Conservation (phyloP, 139 green algal genomes). For the Chlorella sp. region DNA sequence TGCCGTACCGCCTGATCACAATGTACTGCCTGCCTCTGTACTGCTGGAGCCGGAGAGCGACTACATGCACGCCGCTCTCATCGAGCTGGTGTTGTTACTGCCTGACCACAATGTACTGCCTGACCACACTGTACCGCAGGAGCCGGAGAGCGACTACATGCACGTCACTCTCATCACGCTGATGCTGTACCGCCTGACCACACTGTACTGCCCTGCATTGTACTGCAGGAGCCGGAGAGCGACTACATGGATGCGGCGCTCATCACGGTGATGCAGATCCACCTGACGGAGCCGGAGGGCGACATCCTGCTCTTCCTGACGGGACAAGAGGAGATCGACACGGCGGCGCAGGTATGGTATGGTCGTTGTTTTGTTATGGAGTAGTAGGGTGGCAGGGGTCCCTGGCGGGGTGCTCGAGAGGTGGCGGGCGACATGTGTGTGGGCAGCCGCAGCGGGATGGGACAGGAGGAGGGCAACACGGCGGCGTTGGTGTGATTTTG, state of each 20-base stretch:
- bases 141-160: not conserved
- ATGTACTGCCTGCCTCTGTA: not conserved
- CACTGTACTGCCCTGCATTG: not conserved
- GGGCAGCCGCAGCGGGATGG: too few relatives aligned
- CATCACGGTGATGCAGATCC: constrained; percentile 97
- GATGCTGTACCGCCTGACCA: not conserved
- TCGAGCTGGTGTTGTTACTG: not conserved
- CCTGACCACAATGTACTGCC: not conserved
- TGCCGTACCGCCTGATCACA: not conserved
- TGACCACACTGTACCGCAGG: not conserved
- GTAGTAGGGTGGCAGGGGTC: not conserved
- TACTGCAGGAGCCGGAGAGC: constrained; percentile 74
- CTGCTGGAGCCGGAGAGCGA: too few relatives aligned
- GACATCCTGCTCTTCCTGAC: constrained; percentile 92
- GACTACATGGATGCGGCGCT: constrained; percentile 97
- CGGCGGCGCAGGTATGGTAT: constrained; percentile 46
- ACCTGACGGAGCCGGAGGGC: constrained; percentile 86
- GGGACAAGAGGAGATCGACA: constrained; percentile 88
- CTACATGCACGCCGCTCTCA: too few relatives aligned
- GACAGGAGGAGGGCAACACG: too few relatives aligned
- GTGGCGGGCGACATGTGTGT: too few relatives aligned
- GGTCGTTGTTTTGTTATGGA: not conserved
- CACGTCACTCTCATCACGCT: not conserved
- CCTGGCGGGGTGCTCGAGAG: not conserved
- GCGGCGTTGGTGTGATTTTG: too few relatives aligned